Conservation (phyloP, 306 rosid genomes). For the Senna siamea region DNA sequence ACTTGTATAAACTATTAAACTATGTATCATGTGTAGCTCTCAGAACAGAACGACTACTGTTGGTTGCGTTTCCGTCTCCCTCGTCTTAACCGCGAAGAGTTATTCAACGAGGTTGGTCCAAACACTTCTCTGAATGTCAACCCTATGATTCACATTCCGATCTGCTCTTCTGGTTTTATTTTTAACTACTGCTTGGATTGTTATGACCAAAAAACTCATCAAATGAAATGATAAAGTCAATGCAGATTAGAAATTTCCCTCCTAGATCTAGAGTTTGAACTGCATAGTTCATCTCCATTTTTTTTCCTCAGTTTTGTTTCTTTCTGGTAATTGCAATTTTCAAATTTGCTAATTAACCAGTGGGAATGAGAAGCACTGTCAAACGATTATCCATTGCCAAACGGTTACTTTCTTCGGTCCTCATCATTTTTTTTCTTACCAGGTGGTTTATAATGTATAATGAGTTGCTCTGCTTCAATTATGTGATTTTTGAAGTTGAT, state of each 20-base stretch:
- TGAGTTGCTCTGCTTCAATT: neutral
- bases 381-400: neutral
- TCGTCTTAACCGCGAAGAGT: neutral
- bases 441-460: neutral
- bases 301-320: neutral
- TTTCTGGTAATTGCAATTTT: neutral
- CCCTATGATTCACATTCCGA: no score
- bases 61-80: neutral
- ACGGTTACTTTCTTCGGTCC: neutral
- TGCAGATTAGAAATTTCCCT: neutral
- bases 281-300: neutral
- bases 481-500: neutral
- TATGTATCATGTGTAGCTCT: no score
- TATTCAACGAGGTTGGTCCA: constrained; percentile 1
- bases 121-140: neutral
- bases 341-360: neutral
- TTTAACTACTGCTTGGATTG: neutral
- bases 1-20: no score
- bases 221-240: neutral
- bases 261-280: neutral
- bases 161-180: neutral
- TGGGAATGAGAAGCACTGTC: neutral
- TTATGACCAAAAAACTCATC: neutral
- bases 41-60: neutral
- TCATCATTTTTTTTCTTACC: neutral